phyloP scores from a whole-genome alignment of 2,329 filamentous ascomycete species.

The Elsinoe ampelina region DNA sequence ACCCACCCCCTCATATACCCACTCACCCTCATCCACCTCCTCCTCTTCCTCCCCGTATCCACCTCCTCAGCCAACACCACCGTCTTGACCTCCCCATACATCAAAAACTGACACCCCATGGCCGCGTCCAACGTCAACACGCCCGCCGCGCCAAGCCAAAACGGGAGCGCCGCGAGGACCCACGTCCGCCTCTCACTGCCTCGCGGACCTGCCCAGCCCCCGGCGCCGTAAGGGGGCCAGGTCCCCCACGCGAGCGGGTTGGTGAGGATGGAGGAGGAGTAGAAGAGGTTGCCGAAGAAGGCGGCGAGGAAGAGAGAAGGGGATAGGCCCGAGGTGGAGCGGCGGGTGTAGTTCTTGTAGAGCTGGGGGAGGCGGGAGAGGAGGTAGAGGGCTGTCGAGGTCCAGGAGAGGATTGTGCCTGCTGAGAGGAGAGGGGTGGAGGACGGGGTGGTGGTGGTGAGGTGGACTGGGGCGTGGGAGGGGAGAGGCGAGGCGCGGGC shows the following conservation, averaged over 20 bases:
- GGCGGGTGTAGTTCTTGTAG: conserved; percentile 54
- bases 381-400: conserved; percentile 48
- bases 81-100: conserved; percentile 43
- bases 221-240: conserved; percentile 45
- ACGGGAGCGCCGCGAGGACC: conserved; percentile 50
- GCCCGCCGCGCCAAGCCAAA: conserved; percentile 57
- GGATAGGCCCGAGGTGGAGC: conserved; percentile 54
- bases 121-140: conserved; percentile 53
- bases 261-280: conserved; percentile 51
- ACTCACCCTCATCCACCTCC: conserved; percentile 47
- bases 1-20: conserved; percentile 61
- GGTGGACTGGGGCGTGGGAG: conserved; percentile 1
- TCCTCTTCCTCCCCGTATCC: conserved; percentile 31
- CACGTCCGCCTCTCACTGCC: conserved; percentile 49
- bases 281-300: conserved; percentile 60
- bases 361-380: conserved; percentile 54
- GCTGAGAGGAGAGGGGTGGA: conserved; percentile 32
- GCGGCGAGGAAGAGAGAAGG: conserved; percentile 56
- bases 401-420: conserved; percentile 47
- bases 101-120: conserved; percentile 53
- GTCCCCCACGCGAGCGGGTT: conserved; percentile 56
- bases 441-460: conserved; percentile 4
- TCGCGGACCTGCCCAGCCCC: conserved; percentile 48
- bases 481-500: conserved; percentile 30
- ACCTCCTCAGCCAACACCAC: conserved; percentile 38